Conservation (phyloP, 306 rosid species). For the Prosopis cineraria region DNA sequence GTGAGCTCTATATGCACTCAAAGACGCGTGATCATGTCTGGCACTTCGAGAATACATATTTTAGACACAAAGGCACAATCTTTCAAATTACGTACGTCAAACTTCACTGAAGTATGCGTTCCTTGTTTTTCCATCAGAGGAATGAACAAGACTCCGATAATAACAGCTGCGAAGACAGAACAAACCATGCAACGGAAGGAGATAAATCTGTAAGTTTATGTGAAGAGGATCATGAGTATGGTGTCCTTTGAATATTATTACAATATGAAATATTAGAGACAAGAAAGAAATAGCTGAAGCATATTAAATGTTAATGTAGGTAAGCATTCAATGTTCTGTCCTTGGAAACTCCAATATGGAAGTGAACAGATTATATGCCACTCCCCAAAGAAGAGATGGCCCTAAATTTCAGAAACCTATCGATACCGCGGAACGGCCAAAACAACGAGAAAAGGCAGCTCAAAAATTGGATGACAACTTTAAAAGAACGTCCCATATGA, state of each 20-base stretch:
- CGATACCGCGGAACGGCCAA: background rate
- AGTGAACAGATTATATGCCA: background rate
- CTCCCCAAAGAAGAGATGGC: background rate
- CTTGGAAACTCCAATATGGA: background rate
- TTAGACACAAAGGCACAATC: background rate
- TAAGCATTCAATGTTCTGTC: background rate
- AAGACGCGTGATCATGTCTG: background rate
- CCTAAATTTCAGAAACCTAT: conserved; percentile 2
- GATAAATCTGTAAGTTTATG: conserved; percentile 42
- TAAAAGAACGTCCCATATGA: background rate
- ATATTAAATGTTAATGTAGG: background rate
- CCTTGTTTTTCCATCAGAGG: conserved; percentile 35
- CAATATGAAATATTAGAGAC: background rate
- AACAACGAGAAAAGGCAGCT: background rate
- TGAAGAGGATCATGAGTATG: background rate
- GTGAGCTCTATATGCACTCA: too few species aligned
- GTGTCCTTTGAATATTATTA: background rate
- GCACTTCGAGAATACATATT: background rate
- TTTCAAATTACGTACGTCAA: background rate
- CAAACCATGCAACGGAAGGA: conserved; percentile 27
- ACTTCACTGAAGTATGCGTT: background rate
- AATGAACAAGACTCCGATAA: conserved; percentile 39
- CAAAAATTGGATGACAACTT: conserved; percentile 3
- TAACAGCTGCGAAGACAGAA: conserved; percentile 43
- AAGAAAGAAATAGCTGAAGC: background rate